These are phyloP conservation scores for Nadsonia fulvescens DNA, from an alignment of 805 yeast species.

Conservation along the genomic window DNA sequence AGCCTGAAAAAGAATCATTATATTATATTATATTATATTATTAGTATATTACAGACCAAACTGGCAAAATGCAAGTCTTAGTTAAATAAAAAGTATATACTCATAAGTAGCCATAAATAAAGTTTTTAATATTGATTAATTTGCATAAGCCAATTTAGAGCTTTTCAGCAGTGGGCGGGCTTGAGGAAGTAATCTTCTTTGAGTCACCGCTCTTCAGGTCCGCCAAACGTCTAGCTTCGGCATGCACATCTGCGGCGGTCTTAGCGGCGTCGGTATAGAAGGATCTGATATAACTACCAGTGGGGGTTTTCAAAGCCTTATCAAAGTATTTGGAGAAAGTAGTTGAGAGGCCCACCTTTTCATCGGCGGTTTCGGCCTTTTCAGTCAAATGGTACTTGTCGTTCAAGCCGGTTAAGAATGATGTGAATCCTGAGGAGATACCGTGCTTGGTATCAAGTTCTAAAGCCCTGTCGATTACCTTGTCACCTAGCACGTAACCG, in stretches of 20 bases:
- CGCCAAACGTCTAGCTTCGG: conserved; percentile 56
- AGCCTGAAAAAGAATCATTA: too few species aligned
- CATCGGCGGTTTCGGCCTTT: conserved; percentile 28
- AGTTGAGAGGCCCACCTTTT: conserved; percentile 24
- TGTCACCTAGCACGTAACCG: conserved; percentile 55
- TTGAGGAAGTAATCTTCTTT: too few species aligned
- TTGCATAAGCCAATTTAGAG: too few species aligned
- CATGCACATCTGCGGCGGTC: conserved; percentile 48
- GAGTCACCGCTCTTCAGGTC: conserved; percentile 42
- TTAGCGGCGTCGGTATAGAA: conserved; percentile 39
- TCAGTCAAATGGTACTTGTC: conserved; percentile 41
- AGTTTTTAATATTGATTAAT: too few species aligned
- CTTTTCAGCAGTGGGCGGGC: too few species aligned
- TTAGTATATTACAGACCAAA: too few species aligned
- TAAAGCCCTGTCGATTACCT: conserved; percentile 39
- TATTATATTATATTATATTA: too few species aligned
- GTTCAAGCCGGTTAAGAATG: conserved; percentile 38
- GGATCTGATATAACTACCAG: conserved; percentile 41
- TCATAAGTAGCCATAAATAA: too few species aligned
- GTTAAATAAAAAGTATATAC: too few species aligned
- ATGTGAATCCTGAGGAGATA: conserved; percentile 33
- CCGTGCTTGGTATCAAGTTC: conserved; percentile 52
- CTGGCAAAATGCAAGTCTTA: too few species aligned
- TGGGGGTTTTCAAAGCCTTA: conserved; percentile 20
- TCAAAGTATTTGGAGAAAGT: conserved; percentile 22